Evolutionary conservation across 129 eudicot genomes (phyloP).

Genomic region (Helianthus tuberosus): DNA sequence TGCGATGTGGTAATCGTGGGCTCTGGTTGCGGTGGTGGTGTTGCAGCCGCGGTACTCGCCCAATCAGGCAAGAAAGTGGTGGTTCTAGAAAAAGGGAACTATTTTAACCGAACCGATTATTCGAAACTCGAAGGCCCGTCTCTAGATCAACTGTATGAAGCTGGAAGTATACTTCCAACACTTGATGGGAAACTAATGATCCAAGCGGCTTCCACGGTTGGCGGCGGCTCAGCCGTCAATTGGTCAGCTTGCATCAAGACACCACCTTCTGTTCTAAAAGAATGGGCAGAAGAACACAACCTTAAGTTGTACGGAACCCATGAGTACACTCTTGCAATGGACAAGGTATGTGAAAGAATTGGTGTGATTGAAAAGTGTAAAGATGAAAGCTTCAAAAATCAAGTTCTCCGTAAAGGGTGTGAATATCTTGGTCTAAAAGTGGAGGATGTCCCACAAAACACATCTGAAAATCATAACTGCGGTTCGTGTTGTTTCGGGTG

Average conservation of each 20-base stretch:
- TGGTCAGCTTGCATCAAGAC: constrained; percentile 84
- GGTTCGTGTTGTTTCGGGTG: constrained; percentile 91
- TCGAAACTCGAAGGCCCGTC: constrained; percentile 84
- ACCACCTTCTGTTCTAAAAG: constrained; percentile 49
- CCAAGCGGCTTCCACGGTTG: constrained; percentile 81
- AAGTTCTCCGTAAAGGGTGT: constrained; percentile 81
- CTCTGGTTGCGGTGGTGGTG: constrained; percentile 93
- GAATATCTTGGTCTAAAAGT: constrained; percentile 69
- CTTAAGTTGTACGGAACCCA: constrained; percentile 46
- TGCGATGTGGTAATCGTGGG: constrained; percentile 90
- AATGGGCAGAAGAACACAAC: constrained; percentile 62
- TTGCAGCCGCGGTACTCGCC: constrained; percentile 80
- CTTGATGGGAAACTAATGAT: constrained; percentile 67
- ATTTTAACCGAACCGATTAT: constrained; percentile 58
- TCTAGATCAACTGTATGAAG: constrained; percentile 58
- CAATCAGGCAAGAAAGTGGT: constrained; percentile 76
- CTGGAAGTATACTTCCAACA: constrained; percentile 65
- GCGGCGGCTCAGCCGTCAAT: constrained; percentile 90
- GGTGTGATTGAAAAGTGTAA: constrained; percentile 68
- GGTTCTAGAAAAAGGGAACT: constrained; percentile 86
- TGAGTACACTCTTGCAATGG: constrained; percentile 58
- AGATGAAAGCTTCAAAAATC: constrained; percentile 84
- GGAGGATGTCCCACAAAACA: constrained; percentile 63
- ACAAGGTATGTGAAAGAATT: constrained; percentile 59
- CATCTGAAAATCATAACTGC: constrained; percentile 70